A percentile compares a stretch with the other conserved stretches of the same genome.
Conservation (phyloP, 768 basidiomycete genomes). For the Naganishia antarctica region DNA sequence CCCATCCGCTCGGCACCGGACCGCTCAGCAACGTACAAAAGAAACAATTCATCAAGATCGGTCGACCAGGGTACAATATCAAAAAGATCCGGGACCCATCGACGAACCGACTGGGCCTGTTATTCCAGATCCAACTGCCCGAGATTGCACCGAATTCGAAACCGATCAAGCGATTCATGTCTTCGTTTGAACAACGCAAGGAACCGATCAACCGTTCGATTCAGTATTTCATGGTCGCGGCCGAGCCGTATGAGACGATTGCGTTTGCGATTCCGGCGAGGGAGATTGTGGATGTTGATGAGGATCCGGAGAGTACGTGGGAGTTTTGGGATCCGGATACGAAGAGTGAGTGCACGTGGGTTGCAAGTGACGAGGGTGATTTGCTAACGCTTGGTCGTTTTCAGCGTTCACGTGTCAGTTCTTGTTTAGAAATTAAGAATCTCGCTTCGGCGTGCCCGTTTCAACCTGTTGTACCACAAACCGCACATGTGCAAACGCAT, state of each 20-base stretch:
- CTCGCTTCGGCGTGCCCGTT: not conserved
- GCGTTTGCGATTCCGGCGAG: constrained; percentile 97
- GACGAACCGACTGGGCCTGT: constrained; percentile 88
- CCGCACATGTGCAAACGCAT: not conserved
- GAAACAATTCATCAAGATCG: constrained; percentile 83
- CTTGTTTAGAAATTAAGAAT: constrained; percentile 12
- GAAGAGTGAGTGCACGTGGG: constrained; percentile 58
- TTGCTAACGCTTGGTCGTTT: not conserved
- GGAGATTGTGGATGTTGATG: constrained; percentile 63
- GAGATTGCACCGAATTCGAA: constrained; percentile 81
- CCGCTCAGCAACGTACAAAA: constrained; percentile 72
- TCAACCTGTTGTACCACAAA: not conserved
- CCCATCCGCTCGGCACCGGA: constrained; percentile 49
- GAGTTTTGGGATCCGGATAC: constrained; percentile 99
- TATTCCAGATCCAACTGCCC: constrained; percentile 85
- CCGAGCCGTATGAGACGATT: constrained; percentile 98
- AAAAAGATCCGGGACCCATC: constrained; percentile 85
- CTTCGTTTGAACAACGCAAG: constrained; percentile 92
- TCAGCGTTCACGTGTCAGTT: constrained; percentile 12
- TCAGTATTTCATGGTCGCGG: constrained; percentile 95
- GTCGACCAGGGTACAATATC: constrained; percentile 67
- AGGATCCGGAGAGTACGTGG: constrained; percentile 89
- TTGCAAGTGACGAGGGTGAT: not conserved
- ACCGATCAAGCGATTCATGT: constrained; percentile 89
- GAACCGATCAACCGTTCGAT: constrained; percentile 94